phyloP scores from a whole-genome alignment of 2,329 filamentous ascomycete species.

The Sporothrix luriei region DNA sequence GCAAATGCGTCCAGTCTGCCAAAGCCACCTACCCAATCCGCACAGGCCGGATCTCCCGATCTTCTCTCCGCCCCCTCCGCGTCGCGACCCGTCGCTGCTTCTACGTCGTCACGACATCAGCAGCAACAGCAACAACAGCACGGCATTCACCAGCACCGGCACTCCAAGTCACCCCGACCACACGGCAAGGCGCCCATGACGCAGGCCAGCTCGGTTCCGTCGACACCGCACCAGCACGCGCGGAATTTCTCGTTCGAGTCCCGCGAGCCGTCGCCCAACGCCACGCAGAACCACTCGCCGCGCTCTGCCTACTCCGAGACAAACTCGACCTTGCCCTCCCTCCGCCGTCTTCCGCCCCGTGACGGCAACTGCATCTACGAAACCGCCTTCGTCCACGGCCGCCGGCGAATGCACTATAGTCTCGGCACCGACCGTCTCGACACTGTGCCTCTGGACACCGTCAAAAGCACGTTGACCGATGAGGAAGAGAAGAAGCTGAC shows the following conservation, averaged over 20 bases:
- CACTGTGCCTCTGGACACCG: slow-evolving; percentile 68
- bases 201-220: slow-evolving; percentile 87
- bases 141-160: slow-evolving; percentile 34
- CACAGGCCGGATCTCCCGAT: slow-evolving; percentile 27
- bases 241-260: slow-evolving; percentile 81
- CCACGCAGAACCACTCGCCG: slow-evolving; percentile 77
- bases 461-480: slow-evolving; percentile 69
- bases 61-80: slow-evolving; percentile 23
- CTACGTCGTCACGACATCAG: slow-evolving; percentile 36
- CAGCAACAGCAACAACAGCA: slow-evolving; percentile 31
- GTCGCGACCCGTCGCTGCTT: slow-evolving; percentile 7
- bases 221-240: slow-evolving; percentile 87
- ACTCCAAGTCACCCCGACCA: slow-evolving; percentile 38
- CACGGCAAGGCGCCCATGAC: slow-evolving; percentile 41
- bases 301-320: slow-evolving; percentile 89
- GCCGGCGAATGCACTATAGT: slow-evolving; percentile 88
- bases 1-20: neutral
- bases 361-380: slow-evolving; percentile 80
- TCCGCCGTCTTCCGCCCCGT: slow-evolving; percentile 64
- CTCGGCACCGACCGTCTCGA: slow-evolving; percentile 79
- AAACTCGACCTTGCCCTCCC: slow-evolving; percentile 70
- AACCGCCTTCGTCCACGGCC: slow-evolving; percentile 77
- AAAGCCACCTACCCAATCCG: neutral
- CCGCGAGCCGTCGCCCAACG: slow-evolving; percentile 75
- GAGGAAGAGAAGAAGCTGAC: slow-evolving; percentile 76